Percentiles rank a stretch among this genome's conserved stretches.
phyloP scores from a whole-genome alignment of 768 basidiomycete species.

The Bullera alba region DNA sequence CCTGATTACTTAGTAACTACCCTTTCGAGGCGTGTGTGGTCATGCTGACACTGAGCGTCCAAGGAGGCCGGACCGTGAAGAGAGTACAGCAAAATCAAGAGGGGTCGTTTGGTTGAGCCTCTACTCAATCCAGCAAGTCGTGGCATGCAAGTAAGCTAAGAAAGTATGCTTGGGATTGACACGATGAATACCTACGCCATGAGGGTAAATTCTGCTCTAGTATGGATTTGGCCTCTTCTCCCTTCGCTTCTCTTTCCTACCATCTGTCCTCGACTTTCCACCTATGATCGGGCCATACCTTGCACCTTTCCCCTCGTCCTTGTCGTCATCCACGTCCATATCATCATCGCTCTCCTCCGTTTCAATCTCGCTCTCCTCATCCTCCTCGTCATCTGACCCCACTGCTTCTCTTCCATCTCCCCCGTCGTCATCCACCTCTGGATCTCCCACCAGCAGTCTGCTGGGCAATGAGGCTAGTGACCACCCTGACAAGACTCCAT shows the following conservation, averaged over 20 bases:
- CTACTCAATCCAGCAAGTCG: too few species aligned
- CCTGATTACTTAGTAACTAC: too few species aligned
- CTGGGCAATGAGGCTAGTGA: conserved; percentile 18
- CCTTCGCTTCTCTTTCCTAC: conserved; percentile 1
- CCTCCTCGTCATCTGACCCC: conserved; percentile 8
- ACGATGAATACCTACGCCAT: too few species aligned
- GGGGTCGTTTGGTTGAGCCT: too few species aligned
- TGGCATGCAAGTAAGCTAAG: too few species aligned
- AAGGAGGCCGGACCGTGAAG: too few species aligned
- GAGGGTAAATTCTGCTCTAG: too few species aligned
- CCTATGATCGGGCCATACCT: conserved; percentile 6
- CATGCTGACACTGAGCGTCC: too few species aligned
- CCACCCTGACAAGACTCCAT: conserved; percentile 43
- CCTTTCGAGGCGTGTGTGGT: too few species aligned
- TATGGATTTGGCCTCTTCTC: conserved; percentile 5
- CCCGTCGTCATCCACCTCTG: conserved; percentile 23
- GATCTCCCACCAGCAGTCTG: conserved; percentile 31
- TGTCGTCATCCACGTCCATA: conserved; percentile 5
- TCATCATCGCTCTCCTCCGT: conserved; percentile 13
- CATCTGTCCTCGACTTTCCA: background rate
- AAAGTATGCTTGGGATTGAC: too few species aligned
- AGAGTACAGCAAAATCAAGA: too few species aligned
- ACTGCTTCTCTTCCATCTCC: conserved; percentile 13
- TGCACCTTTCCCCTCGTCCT: conserved; percentile 5
- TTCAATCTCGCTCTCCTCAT: conserved; percentile 10